A percentile compares a stretch with the other conserved stretches of the same genome.
Conservation (phyloP, 2,329 filamentous ascomycete genomes). For the Talaromyces sp. region DNA sequence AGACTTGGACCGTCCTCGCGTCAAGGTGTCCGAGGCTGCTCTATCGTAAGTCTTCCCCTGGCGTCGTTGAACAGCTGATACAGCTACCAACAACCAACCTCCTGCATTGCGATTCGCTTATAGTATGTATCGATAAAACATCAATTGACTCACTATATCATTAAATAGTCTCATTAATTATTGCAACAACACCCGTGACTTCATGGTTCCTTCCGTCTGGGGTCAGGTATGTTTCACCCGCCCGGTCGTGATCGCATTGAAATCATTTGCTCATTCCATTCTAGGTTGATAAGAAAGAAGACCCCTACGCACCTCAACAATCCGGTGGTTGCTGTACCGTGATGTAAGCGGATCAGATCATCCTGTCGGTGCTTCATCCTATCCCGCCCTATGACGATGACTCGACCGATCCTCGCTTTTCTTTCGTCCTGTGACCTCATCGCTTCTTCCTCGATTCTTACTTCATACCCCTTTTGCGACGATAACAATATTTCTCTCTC, state of each 20-base stretch:
- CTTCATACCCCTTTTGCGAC: slow-evolving; percentile 14
- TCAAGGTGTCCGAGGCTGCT: slow-evolving; percentile 90
- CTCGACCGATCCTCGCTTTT: slow-evolving; percentile 12
- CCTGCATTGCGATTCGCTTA: not conserved
- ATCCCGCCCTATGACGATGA: not conserved
- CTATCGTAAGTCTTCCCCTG: slow-evolving; percentile 59
- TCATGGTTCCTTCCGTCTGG: slow-evolving; percentile 98
- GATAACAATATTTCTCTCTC: slow-evolving; percentile 6
- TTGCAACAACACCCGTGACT: slow-evolving; percentile 96
- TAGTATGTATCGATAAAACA: not conserved
- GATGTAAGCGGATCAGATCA: slow-evolving; percentile 60
- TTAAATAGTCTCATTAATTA: slow-evolving; percentile 81
- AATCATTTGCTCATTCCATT: slow-evolving; percentile 3
- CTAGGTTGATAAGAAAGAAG: slow-evolving; percentile 85
- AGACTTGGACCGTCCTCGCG: slow-evolving; percentile 89
- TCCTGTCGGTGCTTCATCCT: not conserved
- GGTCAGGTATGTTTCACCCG: slow-evolving; percentile 54
- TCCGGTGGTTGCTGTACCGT: slow-evolving; percentile 87
- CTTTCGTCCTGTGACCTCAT: slow-evolving; percentile 6
- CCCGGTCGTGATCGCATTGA: not conserved
- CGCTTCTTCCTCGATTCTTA: slow-evolving; percentile 8
- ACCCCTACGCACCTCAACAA: slow-evolving; percentile 97
- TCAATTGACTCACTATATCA: slow-evolving; percentile 9
- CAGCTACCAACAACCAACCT: not conserved
- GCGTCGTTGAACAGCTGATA: not conserved